phyloP scores from a whole-genome alignment of 345 rosid species.

The Sisymbrium altissimum region DNA sequence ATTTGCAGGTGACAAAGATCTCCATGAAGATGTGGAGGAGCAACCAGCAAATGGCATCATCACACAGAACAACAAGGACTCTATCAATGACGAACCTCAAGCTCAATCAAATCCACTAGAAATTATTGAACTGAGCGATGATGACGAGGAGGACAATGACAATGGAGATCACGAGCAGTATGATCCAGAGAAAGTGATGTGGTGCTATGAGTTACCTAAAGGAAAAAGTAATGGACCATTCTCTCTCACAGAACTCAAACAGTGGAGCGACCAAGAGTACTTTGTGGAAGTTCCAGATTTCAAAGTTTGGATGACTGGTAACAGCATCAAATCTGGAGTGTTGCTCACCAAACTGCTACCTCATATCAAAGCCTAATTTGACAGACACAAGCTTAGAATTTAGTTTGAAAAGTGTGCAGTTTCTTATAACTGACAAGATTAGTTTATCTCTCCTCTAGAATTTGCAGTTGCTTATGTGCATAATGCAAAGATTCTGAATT shows the following conservation, averaged over 20 bases:
- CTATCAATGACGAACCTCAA: neutral
- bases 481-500: no score
- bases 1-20: conserved; percentile 19
- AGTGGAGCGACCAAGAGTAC: conserved; percentile 49
- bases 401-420: neutral
- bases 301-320: conserved; percentile 60
- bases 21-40: neutral
- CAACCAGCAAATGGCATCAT: neutral
- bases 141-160: conserved; percentile 25
- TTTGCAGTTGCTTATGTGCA: neutral
- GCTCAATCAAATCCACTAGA: conserved; percentile 1
- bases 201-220: conserved; percentile 60
- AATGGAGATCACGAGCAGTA: neutral
- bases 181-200: conserved; percentile 33
- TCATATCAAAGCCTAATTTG: conserved; percentile 21
- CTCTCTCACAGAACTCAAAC: conserved; percentile 43
- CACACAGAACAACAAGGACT: conserved; percentile 9
- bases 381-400: neutral
- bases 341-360: conserved; percentile 29
- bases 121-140: conserved; percentile 59
- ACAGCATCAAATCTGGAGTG: conserved; percentile 36
- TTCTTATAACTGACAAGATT: neutral
- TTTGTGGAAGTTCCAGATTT: conserved; percentile 45
- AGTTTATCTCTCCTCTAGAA: neutral
- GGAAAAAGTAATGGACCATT: conserved; percentile 63